Base-by-base conservation (phyloP, 2,329 filamentous ascomycete genomes). In the Venturia nashicola region DNA sequence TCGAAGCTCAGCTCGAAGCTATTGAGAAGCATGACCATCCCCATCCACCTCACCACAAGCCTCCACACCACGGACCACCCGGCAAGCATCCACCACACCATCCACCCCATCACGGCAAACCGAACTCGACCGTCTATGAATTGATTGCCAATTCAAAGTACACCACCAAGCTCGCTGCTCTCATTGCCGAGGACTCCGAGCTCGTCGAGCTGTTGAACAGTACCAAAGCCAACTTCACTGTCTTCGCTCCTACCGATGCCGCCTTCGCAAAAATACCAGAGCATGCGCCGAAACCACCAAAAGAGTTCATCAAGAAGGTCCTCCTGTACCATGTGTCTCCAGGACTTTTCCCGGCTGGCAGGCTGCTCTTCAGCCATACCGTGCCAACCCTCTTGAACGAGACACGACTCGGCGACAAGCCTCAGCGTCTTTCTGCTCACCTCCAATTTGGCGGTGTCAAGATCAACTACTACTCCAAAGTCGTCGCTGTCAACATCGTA, bases 181-280 rank as follows among this genome's bases (percentile, higher is more conserved):
- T 91, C n/a, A 82, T 96, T 68, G 81, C 88, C 66, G 81, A 91
- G 66, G 86, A 89, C 71, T 81, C 86, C 0, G 84, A 90, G 62
- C 77, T 96, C 0, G 85, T 93, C 43, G 74, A 87, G 63, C 73
- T 86, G 3, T 82, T 97, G 36, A 94, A 95, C 76, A 83, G 83
- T 70, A 93, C 89, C 1, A 76, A 82, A 43, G 79, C 83, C 27
- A 92, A 93, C 74, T 84, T 87, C 71, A 96, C 92, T 0, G 75
- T 94, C 61, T 95, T 96, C 70, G 88, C 89, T 1, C 92, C 92
- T 0, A 85, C 83, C 0, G 85, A 96, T 72, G 77, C 80, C 61
- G 91, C 91, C 0, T 93, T 97, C 69, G 83, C 87, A 65, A 83
- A 82, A 75, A 80, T 85, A 61, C 82, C 82, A 0, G 74, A 82